These are phyloP conservation scores for Diaporthe sp. DNA, from an alignment of 2,329 filamentous ascomycete species.

Conservation along the genomic window DNA sequence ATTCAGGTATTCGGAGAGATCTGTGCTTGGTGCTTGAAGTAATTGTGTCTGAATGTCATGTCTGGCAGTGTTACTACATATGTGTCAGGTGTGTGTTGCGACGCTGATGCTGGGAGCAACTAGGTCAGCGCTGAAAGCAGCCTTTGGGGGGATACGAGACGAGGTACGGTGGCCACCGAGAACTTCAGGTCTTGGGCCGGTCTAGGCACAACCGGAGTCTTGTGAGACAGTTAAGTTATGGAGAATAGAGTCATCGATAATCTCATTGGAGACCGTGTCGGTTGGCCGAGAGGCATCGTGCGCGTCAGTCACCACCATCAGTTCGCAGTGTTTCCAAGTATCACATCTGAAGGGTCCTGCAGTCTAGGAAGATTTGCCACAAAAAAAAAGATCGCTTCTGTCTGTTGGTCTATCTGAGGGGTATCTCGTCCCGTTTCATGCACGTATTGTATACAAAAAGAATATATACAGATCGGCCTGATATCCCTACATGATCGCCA, in stretches of 20 bases:
- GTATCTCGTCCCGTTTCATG: neutral
- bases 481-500: conserved; percentile 43
- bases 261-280: neutral
- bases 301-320: neutral
- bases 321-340: neutral
- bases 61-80: too few relatives aligned
- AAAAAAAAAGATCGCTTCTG: neutral
- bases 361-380: too few relatives aligned
- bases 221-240: neutral
- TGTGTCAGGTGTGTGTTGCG: neutral
- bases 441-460: neutral
- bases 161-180: neutral
- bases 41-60: neutral
- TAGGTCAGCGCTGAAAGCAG: neutral
- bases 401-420: neutral
- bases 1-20: too few relatives aligned
- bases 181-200: too few relatives aligned
- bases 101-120: neutral
- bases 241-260: neutral
- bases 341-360: neutral
- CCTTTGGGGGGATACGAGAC: neutral
- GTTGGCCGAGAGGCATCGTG: neutral
- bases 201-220: neutral
- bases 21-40: neutral
- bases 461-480: neutral